Evolutionary conservation across 352 stramenopile species (phyloP).

Genomic region (Globisporangium takayamanum): DNA sequence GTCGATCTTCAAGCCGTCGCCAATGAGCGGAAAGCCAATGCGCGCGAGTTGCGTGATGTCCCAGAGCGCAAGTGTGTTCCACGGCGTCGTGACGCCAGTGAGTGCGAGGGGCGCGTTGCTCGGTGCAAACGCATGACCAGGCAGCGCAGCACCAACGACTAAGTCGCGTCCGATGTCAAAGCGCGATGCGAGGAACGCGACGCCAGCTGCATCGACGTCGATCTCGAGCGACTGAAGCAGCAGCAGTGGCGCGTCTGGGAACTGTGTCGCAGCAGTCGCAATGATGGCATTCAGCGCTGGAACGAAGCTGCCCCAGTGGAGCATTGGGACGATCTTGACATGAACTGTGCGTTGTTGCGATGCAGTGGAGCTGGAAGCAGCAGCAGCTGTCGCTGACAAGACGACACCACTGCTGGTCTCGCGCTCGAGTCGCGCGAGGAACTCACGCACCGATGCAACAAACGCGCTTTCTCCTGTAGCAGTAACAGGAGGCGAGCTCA

Average conservation of each 20-base stretch:
- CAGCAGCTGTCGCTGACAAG: background rate
- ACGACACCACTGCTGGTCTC: slow-evolving; percentile 10
- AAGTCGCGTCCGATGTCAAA: slow-evolving; percentile 74
- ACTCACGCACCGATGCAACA: slow-evolving; percentile 28
- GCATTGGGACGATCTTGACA: slow-evolving; percentile 85
- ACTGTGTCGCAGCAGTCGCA: slow-evolving; percentile 48
- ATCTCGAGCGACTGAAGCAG: slow-evolving; percentile 92
- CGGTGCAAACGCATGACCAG: slow-evolving; percentile 64
- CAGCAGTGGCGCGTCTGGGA: slow-evolving; percentile 45
- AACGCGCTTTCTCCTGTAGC: slow-evolving; percentile 22
- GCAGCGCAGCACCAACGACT: slow-evolving; percentile 88
- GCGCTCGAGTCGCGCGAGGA: slow-evolving; percentile 29
- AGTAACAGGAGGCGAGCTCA: background rate
- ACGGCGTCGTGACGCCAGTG: slow-evolving; percentile 88
- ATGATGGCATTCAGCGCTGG: slow-evolving; percentile 94
- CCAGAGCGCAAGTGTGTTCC: slow-evolving; percentile 96
- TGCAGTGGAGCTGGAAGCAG: background rate
- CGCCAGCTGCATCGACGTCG: slow-evolving; percentile 32
- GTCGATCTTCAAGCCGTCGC: slow-evolving; percentile 71
- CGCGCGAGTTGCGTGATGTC: slow-evolving; percentile 86
- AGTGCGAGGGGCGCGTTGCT: slow-evolving; percentile 46
- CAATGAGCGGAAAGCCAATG: slow-evolving; percentile 87
- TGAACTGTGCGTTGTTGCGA: slow-evolving; percentile 6
- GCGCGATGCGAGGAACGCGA: slow-evolving; percentile 53
- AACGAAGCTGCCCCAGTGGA: slow-evolving; percentile 93